A percentile compares a stretch with the other conserved stretches of the same genome.
These are phyloP conservation scores for Penicillium sp. DNA, from an alignment of 2,329 filamentous ascomycete genomes.

Conservation along the genomic window DNA sequence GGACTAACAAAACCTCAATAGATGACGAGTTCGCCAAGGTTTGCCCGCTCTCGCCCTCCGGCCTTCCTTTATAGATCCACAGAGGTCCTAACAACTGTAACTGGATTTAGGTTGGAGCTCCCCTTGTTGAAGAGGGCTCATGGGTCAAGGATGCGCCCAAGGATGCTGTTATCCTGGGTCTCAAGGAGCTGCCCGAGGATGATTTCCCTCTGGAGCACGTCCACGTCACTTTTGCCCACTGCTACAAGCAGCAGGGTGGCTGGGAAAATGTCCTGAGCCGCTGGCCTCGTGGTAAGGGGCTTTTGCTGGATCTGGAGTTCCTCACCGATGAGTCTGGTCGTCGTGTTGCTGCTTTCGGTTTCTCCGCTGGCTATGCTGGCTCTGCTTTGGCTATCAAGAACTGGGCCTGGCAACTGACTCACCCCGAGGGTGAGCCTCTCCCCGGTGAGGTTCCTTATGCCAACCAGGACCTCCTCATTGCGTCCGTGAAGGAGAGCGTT, in stretches of 20 bases:
- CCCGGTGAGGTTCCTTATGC: conserved; percentile 62
- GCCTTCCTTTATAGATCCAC: not conserved
- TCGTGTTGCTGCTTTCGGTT: conserved; percentile 57
- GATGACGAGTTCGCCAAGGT: conserved; percentile 44
- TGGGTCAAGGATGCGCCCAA: conserved; percentile 68
- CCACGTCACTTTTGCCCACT: conserved; percentile 73
- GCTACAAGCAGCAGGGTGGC: conserved; percentile 75
- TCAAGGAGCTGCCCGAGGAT: conserved; percentile 78
- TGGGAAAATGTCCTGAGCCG: conserved; percentile 81
- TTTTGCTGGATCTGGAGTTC: conserved; percentile 85
- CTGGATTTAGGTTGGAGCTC: conserved; percentile 61
- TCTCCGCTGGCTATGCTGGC: conserved; percentile 74
- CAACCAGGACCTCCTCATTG: conserved; percentile 73
- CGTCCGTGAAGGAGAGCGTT: conserved; percentile 72
- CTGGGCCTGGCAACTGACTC: conserved; percentile 80
- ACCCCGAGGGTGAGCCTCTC: conserved; percentile 68
- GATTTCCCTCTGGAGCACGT: conserved; percentile 71
- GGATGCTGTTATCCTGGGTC: conserved; percentile 72
- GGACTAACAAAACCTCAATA: conserved; percentile 24
- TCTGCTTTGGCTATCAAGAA: conserved; percentile 75
- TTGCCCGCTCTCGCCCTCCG: conserved; percentile 8
- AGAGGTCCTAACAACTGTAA: conserved; percentile 50
- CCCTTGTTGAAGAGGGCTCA: conserved; percentile 65
- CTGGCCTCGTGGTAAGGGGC: conserved; percentile 75
- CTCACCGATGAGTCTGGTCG: conserved; percentile 72